Evolutionary conservation across 345 rosid genomes (phyloP).

Genomic region (Cardiospermum halicacabum): DNA sequence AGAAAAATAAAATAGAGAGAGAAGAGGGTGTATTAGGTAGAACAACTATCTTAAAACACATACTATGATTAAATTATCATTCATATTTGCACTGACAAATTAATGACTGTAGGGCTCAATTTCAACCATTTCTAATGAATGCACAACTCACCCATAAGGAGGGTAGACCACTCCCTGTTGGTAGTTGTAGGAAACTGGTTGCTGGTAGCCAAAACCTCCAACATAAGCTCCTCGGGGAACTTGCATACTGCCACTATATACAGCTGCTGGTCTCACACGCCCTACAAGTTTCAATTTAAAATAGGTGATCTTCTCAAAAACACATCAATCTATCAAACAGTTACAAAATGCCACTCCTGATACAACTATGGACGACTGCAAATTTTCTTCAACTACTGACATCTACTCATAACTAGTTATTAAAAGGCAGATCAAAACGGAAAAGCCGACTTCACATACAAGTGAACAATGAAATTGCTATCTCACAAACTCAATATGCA

Average conservation of each 20-base stretch:
- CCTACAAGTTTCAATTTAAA: constrained; percentile 39
- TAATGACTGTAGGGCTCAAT: constrained; percentile 2
- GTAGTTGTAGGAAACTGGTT: constrained; percentile 57
- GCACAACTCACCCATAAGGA: constrained; percentile 72
- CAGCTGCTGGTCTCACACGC: constrained; percentile 55
- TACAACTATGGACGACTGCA: not conserved
- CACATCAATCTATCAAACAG: not conserved
- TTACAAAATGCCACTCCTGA: not conserved
- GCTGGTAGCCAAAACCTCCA: constrained; percentile 79
- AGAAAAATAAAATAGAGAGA: not conserved
- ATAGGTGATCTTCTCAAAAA: not conserved
- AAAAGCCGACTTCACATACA: not conserved
- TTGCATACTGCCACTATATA: constrained; percentile 53
- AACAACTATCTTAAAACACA: not conserved
- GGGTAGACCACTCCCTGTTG: constrained; percentile 74
- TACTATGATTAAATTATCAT: not conserved
- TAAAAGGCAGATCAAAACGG: not conserved
- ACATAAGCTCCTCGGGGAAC: constrained; percentile 52
- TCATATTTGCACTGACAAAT: constrained; percentile 3
- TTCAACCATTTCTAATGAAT: not conserved
- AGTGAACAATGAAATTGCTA: not conserved
- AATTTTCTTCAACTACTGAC: not conserved
- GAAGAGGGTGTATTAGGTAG: not conserved
- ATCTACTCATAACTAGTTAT: not conserved
- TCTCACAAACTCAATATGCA: constrained; percentile 1